phyloP scores from a whole-genome alignment of 306 rosid genomes.

The Pachyrhizus erosus region DNA sequence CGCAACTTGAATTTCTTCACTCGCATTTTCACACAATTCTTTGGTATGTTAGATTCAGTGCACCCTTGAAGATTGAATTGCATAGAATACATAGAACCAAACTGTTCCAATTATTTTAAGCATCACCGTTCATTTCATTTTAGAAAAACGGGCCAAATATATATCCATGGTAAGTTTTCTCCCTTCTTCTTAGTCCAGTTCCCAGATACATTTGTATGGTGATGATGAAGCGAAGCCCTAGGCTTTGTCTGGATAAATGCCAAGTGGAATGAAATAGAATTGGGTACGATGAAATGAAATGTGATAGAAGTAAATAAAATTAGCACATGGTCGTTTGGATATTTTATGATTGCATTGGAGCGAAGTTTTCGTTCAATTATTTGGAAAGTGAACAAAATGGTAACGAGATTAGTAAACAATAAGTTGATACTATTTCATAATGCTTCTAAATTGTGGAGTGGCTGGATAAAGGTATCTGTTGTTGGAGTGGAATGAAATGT shows the following conservation, averaged over 20 bases:
- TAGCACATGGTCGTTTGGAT: not conserved
- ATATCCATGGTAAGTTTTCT: not conserved
- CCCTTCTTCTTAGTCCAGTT: not conserved
- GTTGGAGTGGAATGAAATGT: not conserved
- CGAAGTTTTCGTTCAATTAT: not conserved
- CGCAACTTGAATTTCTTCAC: slow-evolving; percentile 98
- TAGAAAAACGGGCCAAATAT: not conserved
- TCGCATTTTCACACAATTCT: slow-evolving; percentile 93
- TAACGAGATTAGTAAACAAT: not conserved
- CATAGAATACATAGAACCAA: slow-evolving; percentile 19
- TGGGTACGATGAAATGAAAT: not conserved
- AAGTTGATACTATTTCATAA: slow-evolving; percentile 2
- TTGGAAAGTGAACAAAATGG: not conserved
- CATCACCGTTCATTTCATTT: not conserved
- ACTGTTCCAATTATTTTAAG: slow-evolving; percentile 20
- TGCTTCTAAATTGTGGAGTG: not conserved
- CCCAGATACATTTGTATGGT: not conserved
- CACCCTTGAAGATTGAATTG: slow-evolving; percentile 21
- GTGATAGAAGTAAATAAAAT: not conserved
- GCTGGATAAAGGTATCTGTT: not conserved
- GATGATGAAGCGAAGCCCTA: not conserved
- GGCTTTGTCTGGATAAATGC: not conserved
- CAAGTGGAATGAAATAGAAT: not conserved
- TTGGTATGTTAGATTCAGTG: slow-evolving; percentile 65
- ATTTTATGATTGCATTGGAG: not conserved